Evolutionary conservation across 805 yeast species (phyloP).

Genomic region (Ogataea sp.): DNA sequence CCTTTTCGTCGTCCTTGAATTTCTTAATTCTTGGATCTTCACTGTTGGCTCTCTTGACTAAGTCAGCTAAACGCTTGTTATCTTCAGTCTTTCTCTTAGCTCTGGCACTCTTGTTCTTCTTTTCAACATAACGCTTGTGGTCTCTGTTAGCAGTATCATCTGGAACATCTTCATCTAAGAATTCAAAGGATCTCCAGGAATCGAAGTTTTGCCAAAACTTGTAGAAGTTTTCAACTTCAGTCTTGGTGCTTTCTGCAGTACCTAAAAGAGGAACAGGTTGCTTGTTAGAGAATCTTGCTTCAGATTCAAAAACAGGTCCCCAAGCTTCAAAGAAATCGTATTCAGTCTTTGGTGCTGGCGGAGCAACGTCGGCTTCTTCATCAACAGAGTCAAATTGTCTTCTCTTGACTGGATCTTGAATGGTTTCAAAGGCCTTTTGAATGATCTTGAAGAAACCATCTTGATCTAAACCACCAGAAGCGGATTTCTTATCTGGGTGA

Average conservation of each 20-base stretch:
- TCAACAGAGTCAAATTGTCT: slow-evolving; percentile 95
- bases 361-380: slow-evolving; percentile 72
- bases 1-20: slow-evolving; percentile 91
- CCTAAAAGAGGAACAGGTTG: slow-evolving; percentile 88
- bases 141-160: slow-evolving; percentile 99
- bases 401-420: slow-evolving; percentile 80
- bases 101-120: slow-evolving; percentile 94
- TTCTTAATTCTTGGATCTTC: slow-evolving; percentile 93
- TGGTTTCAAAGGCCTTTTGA: slow-evolving; percentile 90
- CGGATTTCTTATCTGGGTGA: slow-evolving; percentile 98
- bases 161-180: slow-evolving; percentile 97
- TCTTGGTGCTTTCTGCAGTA: slow-evolving; percentile 53
- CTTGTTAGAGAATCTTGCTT: slow-evolving; percentile 86
- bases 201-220: slow-evolving; percentile 89
- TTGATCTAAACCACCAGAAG: slow-evolving; percentile 77
- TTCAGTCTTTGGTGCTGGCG: slow-evolving; percentile 57
- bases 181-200: slow-evolving; percentile 98
- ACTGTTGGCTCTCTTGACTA: slow-evolving; percentile 78
- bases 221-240: slow-evolving; percentile 82
- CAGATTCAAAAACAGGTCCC: slow-evolving; percentile 86
- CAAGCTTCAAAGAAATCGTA: slow-evolving; percentile 89
- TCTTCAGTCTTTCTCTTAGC: slow-evolving; percentile 97
- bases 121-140: slow-evolving; percentile 97
- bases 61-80: slow-evolving; percentile 76
- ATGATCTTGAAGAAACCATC: slow-evolving; percentile 97